phyloP scores from a whole-genome alignment of 2,329 filamentous ascomycete species.

The Phaeosphaeria sp. region DNA sequence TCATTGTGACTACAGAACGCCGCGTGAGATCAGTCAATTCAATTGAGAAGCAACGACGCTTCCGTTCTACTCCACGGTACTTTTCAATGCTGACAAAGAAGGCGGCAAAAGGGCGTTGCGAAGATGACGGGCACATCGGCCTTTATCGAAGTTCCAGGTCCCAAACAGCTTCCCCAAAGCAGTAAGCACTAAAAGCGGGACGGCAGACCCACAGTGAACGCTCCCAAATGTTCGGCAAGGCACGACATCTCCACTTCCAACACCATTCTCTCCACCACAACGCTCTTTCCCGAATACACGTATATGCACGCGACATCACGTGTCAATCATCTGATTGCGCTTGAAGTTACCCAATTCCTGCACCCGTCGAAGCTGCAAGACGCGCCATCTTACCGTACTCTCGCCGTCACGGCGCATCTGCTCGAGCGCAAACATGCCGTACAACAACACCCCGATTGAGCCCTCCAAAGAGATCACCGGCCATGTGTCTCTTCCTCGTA shows the following conservation, averaged over 20 bases:
- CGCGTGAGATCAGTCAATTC: background rate
- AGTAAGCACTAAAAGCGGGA: conserved; percentile 2
- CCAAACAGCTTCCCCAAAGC: background rate
- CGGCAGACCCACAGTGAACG: conserved; percentile 1
- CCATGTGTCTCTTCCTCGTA: conserved; percentile 83
- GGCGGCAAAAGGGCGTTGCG: background rate
- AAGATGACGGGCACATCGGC: background rate
- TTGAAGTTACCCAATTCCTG: background rate
- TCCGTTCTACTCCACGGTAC: background rate
- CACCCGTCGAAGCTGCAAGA: background rate
- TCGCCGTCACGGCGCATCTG: background rate
- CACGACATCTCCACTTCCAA: background rate
- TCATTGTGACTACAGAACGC: conserved; percentile 15
- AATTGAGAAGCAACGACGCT: background rate
- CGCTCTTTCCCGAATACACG: background rate
- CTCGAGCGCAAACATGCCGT: conserved; percentile 69
- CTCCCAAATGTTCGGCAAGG: background rate
- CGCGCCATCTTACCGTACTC: background rate
- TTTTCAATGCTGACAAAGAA: background rate
- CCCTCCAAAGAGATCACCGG: conserved; percentile 84
- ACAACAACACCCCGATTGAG: conserved; percentile 85
- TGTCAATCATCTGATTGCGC: background rate
- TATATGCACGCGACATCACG: background rate
- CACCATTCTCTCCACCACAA: background rate
- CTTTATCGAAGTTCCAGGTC: background rate